These are phyloP conservation scores for Olyra latifolia DNA, from an alignment of 176 grass and related monocot genomes.

Conservation along the genomic window DNA sequence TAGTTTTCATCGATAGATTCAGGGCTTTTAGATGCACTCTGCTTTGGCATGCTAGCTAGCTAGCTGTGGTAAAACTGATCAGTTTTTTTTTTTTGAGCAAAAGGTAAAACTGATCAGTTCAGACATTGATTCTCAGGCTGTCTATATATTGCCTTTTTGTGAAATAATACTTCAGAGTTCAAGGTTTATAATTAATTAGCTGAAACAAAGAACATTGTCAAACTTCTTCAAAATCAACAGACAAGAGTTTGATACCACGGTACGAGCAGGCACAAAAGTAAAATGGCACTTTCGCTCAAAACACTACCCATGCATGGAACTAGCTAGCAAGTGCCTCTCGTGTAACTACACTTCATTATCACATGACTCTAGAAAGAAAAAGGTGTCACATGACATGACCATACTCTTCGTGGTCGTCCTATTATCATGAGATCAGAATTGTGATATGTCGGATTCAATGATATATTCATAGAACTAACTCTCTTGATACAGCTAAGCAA, in stretches of 20 bases:
- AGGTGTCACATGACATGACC: constrained; percentile 13
- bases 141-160: not conserved
- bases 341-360: constrained; percentile 3
- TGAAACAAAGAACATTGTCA: not conserved
- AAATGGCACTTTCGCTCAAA: not conserved
- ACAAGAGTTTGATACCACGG: not conserved
- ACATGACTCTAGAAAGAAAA: not conserved
- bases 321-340: not conserved
- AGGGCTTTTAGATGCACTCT: not conserved
- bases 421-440: constrained; percentile 1
- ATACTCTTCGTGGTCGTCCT: not conserved
- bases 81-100: too few relatives aligned
- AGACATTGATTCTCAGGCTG: not conserved
- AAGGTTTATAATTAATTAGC: not conserved
- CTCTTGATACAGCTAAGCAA: not conserved
- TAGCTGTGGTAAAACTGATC: not conserved
- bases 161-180: not conserved
- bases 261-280: not conserved
- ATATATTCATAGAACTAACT: constrained; percentile 3
- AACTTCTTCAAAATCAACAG: not conserved
- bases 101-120: not conserved
- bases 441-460: not conserved
- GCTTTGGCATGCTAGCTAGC: not conserved
- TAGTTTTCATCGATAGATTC: not conserved
- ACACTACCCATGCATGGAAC: not conserved